phyloP scores from a whole-genome alignment of 257 asterid genomes.

The Paulownia fortunei region DNA sequence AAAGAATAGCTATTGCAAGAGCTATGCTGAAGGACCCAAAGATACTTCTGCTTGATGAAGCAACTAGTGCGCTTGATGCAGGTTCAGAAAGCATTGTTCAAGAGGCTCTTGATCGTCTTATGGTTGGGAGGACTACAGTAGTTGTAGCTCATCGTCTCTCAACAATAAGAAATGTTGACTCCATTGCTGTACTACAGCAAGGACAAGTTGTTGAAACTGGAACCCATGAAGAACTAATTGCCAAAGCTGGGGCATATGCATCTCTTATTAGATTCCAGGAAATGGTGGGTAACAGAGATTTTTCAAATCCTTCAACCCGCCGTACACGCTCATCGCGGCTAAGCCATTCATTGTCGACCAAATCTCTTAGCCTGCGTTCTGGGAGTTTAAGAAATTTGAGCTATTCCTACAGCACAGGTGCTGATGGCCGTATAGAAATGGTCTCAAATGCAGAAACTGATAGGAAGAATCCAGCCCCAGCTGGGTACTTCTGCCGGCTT shows the following conservation, averaged over 20 bases:
- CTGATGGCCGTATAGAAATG: conserved; percentile 98
- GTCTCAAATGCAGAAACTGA: conserved; percentile 93
- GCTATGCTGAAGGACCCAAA: conserved; percentile 93
- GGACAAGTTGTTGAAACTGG: conserved; percentile 97
- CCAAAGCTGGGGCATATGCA: conserved; percentile 90
- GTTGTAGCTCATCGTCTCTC: conserved; percentile 97
- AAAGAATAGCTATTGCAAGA: conserved; percentile 92
- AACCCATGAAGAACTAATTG: conserved; percentile 85
- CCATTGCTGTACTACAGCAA: conserved; percentile 92
- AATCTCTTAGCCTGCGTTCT: conserved; percentile 92
- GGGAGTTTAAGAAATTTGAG: conserved; percentile 89
- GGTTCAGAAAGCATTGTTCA: conserved; percentile 93
- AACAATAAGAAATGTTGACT: conserved; percentile 85
- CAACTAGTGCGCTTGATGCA: conserved; percentile 95
- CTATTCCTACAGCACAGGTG: conserved; percentile 95
- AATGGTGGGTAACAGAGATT: conserved; percentile 84
- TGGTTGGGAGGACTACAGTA: conserved; percentile 91
- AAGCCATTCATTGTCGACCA: conserved; percentile 89
- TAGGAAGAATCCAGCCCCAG: conserved; percentile 82
- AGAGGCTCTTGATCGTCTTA: conserved; percentile 91
- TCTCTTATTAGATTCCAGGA: conserved; percentile 87
- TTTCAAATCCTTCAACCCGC: conserved; percentile 86
- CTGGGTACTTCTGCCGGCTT: conserved; percentile 82
- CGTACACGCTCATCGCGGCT: conserved; percentile 87
- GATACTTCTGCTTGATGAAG: conserved; percentile 91